Base-by-base conservation (phyloP, 2,329 filamentous ascomycete species). In the Pestalotiopsis sp. region DNA sequence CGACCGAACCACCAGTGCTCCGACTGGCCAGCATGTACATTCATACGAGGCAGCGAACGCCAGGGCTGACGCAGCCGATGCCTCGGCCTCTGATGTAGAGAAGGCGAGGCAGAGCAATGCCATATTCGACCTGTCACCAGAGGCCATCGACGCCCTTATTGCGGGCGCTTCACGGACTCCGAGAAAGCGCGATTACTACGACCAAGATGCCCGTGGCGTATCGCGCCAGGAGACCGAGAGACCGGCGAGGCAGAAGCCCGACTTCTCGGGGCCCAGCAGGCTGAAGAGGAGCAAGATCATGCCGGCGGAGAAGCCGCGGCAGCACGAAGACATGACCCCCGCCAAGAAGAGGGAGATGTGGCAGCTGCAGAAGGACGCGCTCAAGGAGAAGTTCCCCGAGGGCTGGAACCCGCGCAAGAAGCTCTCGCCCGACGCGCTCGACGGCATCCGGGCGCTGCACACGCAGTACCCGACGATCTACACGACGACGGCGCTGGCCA, bases 381-480 rank as follows among this genome's bases (percentile, higher is more conserved):
- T 97, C 45, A 88, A 91, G 74, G 80, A 88, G 70, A 99, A 98
- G 76, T 96, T 98, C 72, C 89, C 89, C 1, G 88, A 91, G 7
- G 90, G 91, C 11, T 99, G 95, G 95, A 86, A 87, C 36, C 95
- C 96, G 38, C 87, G 88, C 63, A 98, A 97, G 80, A 91, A 91
- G 69, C 86, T 99, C 11, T 98, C 96, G 0, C 96, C 96, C 0
- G 95, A 98, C 79, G 94, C 95, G 1, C 84, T 98, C 39, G 91
- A 93, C n/a, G 95, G 94, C 57, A 97, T 99, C 73, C 90, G 94
- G 57, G 91, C 93, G 23, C 84, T 99, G 41, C 90, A 98, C 79
- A 83, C 87, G 31, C 90, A 94, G 73, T 91, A 94, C 71, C 94
- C 95, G 0, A 86, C 92, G 2, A 85, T 87, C 68, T 98, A 94